A percentile compares a stretch with the other conserved stretches of the same genome.
Conservation (phyloP, 78 protist genomes). For the Dictyostelium citrinum region DNA sequence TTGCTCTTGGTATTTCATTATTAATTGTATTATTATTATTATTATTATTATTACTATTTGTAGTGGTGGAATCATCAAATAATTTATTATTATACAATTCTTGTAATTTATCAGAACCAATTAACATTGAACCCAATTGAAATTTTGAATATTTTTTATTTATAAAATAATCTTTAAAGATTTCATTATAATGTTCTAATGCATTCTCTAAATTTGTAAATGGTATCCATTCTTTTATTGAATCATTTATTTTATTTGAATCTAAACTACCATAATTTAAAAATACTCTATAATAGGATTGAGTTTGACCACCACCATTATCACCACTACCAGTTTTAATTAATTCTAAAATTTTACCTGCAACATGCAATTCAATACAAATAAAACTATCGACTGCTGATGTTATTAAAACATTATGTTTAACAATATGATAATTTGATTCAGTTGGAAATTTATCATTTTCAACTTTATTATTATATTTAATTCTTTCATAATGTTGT, state of each 20-base stretch:
- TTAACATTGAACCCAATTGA: not conserved
- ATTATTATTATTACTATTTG: not conserved
- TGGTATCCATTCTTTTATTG: conserved; percentile 32
- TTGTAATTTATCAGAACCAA: conserved; percentile 32
- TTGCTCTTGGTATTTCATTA: not conserved
- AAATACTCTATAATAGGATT: conserved; percentile 14
- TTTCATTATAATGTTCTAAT: not conserved
- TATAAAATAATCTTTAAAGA: not conserved
- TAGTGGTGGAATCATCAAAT: not conserved
- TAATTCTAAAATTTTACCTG: not conserved
- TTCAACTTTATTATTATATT: not conserved
- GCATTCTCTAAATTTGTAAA: conserved; percentile 4
- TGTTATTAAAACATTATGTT: conserved; percentile 5
- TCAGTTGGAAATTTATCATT: conserved; percentile 19
- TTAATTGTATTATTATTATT: not conserved
- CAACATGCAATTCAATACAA: conserved; percentile 59
- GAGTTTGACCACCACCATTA: not conserved
- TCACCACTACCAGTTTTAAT: not conserved
- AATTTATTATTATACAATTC: not conserved
- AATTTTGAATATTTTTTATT: conserved; percentile 3
- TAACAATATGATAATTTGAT: conserved; percentile 42
- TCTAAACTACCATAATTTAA: not conserved
- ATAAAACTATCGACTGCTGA: not conserved
- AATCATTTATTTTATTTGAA: not conserved
- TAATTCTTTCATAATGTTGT: not conserved